Percentiles rank a stretch among this genome's conserved stretches.
These are phyloP conservation scores for Barnettozyma wickerhamii DNA, from an alignment of 805 yeast species.

Conservation along the genomic window DNA sequence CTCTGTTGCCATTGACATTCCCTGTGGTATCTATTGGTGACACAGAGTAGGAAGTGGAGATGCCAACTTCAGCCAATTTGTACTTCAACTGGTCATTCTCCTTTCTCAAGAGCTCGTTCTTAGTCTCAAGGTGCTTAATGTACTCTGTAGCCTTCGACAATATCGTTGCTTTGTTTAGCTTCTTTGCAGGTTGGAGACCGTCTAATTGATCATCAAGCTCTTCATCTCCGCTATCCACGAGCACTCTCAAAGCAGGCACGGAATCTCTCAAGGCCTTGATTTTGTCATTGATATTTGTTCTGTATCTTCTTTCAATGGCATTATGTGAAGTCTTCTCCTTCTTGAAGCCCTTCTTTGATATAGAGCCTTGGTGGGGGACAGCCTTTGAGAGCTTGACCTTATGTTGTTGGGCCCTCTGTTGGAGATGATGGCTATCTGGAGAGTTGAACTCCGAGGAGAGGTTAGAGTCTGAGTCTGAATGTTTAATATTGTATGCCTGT, in stretches of 20 bases:
- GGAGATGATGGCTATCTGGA: constrained; percentile 8
- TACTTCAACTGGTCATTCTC: constrained; percentile 42
- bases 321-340: constrained; percentile 64
- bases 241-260: constrained; percentile 56
- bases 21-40: not conserved
- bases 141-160: constrained; percentile 74
- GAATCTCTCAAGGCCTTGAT: constrained; percentile 59
- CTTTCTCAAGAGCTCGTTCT: constrained; percentile 43
- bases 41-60: constrained; percentile 9
- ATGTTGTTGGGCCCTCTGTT: constrained; percentile 1
- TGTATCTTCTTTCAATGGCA: constrained; percentile 66
- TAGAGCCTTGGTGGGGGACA: constrained; percentile 19
- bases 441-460: constrained; percentile 15
- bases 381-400: constrained; percentile 21
- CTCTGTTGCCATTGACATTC: constrained; percentile 9
- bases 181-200: constrained; percentile 72
- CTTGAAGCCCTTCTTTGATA: constrained; percentile 20
- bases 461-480: constrained; percentile 17
- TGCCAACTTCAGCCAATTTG: constrained; percentile 15
- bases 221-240: constrained; percentile 41
- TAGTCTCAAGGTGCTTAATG: constrained; percentile 65
- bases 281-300: constrained; percentile 68
- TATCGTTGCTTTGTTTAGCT: constrained; percentile 73
- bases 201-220: constrained; percentile 61
- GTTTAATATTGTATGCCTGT: constrained; percentile 2